Conservation (phyloP, 148 eudicot genomes). For the Chenopodium berlandieri region DNA sequence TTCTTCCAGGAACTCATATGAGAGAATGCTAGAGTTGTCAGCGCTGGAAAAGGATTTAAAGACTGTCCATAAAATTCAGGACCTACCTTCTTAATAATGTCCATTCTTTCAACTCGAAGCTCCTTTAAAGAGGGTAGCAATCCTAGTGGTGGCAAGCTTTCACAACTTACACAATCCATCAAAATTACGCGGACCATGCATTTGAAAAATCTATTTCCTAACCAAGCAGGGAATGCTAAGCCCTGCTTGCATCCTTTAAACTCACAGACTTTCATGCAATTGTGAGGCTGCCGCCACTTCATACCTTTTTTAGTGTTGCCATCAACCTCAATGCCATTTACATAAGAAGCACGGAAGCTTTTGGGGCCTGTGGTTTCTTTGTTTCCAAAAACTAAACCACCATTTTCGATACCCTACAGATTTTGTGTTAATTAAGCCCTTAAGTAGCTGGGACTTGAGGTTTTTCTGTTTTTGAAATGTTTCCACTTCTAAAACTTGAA, state of each 20-base stretch:
- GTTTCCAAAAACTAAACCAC: no score
- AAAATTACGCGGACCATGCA: neutral
- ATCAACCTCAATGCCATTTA: neutral
- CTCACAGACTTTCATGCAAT: neutral
- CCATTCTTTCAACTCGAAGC: neutral
- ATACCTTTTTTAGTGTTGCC: neutral
- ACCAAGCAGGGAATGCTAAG: neutral
- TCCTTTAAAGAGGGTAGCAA: neutral
- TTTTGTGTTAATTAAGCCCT: no score
- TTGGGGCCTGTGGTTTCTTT: no score
- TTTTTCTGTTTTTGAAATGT: no score
- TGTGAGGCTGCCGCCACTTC: neutral
- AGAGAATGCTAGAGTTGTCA: neutral
- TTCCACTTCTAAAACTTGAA: no score
- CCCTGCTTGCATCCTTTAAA: neutral
- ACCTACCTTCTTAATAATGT: neutral
- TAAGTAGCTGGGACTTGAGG: no score
- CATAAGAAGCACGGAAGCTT: no score
- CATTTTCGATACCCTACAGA: no score
- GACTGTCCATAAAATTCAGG: neutral
- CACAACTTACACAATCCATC: neutral
- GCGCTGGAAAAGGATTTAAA: neutral
- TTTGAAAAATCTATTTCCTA: neutral
- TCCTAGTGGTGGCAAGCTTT: neutral
- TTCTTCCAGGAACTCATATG: neutral